A percentile compares a stretch with the other conserved stretches of the same genome.
These are phyloP conservation scores for Scedosporium apiospermum DNA, from an alignment of 2,329 filamentous ascomycete species.

Conservation along the genomic window DNA sequence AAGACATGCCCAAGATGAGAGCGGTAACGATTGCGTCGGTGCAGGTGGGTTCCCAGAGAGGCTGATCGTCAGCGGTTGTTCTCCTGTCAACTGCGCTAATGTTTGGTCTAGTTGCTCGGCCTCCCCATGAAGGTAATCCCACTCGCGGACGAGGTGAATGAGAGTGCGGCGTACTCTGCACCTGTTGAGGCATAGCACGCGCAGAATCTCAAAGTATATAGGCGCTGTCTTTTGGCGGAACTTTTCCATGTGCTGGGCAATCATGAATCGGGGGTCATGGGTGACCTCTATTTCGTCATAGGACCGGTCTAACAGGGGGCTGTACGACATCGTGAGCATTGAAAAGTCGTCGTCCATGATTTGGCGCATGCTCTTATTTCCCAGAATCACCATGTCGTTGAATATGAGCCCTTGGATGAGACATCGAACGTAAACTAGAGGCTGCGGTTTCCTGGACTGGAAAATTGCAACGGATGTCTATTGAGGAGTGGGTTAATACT, in stretches of 20 bases:
- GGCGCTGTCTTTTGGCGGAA: slow-evolving; percentile 53
- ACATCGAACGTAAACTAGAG: slow-evolving; percentile 74
- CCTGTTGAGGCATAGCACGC: slow-evolving; percentile 80
- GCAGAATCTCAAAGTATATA: slow-evolving; percentile 74
- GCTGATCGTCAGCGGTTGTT: slow-evolving; percentile 46
- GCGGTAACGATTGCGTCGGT: slow-evolving; percentile 56
- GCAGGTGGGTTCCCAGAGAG: slow-evolving; percentile 27
- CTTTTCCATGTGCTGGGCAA: slow-evolving; percentile 64
- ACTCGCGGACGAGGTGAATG: slow-evolving; percentile 71
- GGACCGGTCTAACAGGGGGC: slow-evolving; percentile 57
- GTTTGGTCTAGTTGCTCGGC: slow-evolving; percentile 67
- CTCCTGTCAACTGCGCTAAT: slow-evolving; percentile 50
- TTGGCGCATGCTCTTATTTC: slow-evolving; percentile 58
- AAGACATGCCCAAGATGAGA: slow-evolving; percentile 83
- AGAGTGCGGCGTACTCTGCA: slow-evolving; percentile 85
- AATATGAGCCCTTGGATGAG: slow-evolving; percentile 70
- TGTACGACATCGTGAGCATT: slow-evolving; percentile 63
- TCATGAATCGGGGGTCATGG: slow-evolving; percentile 62
- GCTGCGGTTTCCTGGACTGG: slow-evolving; percentile 70
- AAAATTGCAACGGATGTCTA: slow-evolving; percentile 67
- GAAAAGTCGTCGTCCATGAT: slow-evolving; percentile 77
- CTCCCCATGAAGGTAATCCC: slow-evolving; percentile 75
- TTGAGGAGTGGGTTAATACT: not conserved
- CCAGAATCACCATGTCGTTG: slow-evolving; percentile 59
- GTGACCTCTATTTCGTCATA: slow-evolving; percentile 71